Evolutionary conservation across 2,329 filamentous ascomycete species (phyloP).

Genomic region (Coniochaeta sp.): DNA sequence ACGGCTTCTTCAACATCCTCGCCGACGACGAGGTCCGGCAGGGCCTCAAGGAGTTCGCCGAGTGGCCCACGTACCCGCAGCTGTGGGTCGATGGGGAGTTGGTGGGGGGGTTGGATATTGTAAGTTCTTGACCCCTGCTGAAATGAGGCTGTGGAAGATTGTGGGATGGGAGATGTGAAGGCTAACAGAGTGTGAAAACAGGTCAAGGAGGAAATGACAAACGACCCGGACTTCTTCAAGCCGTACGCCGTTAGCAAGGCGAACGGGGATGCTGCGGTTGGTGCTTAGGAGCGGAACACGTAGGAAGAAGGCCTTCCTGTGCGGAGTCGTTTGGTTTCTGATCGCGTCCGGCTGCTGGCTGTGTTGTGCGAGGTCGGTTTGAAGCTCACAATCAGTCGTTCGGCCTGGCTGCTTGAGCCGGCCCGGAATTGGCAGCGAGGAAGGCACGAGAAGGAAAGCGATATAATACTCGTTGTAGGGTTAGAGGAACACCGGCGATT

Average conservation of each 20-base stretch:
- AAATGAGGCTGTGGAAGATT: too few species aligned
- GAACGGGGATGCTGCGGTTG: conserved; percentile 29
- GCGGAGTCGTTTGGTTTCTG: too few species aligned
- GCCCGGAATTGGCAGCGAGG: too few species aligned
- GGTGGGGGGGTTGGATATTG: conserved; percentile 91
- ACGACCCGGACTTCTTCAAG: conserved; percentile 74
- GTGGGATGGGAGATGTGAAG: too few species aligned
- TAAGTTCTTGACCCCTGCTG: conserved; percentile 43
- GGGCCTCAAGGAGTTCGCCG: conserved; percentile 93
- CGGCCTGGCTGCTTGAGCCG: too few species aligned
- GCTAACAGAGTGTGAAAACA: conserved; percentile 28
- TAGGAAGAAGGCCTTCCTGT: not conserved
- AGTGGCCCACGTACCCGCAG: conserved; percentile 97
- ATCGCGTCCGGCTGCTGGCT: too few species aligned
- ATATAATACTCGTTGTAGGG: too few species aligned
- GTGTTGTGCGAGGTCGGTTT: too few species aligned
- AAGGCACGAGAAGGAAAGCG: too few species aligned
- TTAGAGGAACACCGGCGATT: too few species aligned
- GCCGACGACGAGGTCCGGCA: conserved; percentile 96
- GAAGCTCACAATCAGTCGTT: too few species aligned
- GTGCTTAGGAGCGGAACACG: conserved; percentile 10
- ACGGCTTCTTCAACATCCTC: conserved; percentile 98
- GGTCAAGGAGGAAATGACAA: conserved; percentile 91
- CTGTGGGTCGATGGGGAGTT: conserved; percentile 87
- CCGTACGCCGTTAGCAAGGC: conserved; percentile 55